Conservation (phyloP, 2,329 filamentous ascomycete species). For the Colletotrichum acutatum region DNA sequence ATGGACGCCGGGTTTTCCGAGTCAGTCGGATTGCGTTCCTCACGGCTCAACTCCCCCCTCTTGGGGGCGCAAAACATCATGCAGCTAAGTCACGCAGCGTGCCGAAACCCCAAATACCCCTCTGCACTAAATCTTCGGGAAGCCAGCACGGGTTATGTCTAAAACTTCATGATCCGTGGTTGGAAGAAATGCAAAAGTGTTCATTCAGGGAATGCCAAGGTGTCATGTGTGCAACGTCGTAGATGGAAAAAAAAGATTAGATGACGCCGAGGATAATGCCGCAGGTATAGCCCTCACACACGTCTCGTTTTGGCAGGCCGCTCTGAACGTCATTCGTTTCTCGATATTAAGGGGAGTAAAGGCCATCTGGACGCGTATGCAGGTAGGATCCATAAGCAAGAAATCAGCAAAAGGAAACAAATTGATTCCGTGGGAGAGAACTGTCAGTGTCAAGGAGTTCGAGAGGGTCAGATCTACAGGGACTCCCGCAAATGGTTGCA, state of each 20-base stretch:
- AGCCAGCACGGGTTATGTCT: neutral
- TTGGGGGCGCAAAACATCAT: neutral
- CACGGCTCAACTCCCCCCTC: neutral
- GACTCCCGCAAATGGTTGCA: neutral
- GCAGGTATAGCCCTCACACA: neutral
- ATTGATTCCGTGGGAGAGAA: neutral
- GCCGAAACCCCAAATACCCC: neutral
- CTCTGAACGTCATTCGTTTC: neutral
- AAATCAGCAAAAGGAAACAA: neutral
- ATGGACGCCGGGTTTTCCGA: neutral
- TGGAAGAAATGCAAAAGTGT: too few relatives aligned
- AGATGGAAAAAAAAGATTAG: too few relatives aligned
- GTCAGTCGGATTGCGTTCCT: slow-evolving; percentile 5
- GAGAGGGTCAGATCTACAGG: neutral
- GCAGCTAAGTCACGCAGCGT: neutral
- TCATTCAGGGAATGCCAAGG: neutral
- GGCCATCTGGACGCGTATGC: neutral
- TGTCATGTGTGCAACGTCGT: neutral
- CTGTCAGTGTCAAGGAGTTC: neutral
- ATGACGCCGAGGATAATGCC: neutral
- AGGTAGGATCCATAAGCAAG: neutral
- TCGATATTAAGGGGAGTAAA: neutral
- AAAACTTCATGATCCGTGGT: neutral
- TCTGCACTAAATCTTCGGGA: neutral
- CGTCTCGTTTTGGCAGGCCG: neutral